Base-by-base conservation (phyloP, 768 basidiomycete species). In the Tephrocybe sp. region DNA sequence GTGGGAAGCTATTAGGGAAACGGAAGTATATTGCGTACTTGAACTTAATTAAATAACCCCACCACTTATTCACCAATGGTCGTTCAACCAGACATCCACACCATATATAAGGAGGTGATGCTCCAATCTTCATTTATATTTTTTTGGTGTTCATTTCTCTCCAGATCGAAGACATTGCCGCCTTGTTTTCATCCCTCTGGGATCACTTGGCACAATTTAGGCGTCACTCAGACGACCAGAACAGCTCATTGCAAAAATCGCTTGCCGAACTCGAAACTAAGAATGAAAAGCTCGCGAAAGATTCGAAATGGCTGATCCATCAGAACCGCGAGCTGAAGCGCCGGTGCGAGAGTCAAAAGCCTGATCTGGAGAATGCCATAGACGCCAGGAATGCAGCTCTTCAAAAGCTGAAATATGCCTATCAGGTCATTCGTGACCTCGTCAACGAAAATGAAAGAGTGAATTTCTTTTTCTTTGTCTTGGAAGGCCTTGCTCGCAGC, bases 341-440 rank as follows among this genome's bases (percentile, higher is more conserved):
- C 11, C 58, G 50, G 48, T 30, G 69, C 22, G 60, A 62, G 6
- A 42, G 49, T 6, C 56, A 59, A 12, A 57, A 62, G 28, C 63
- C 68, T 8, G 68, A 72, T 37, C 32, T 69, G 27, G 59, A 66
- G 5, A 65, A 60, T 16, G 66, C 65, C 4, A 52, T 74, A 48
- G 54, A 57, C 25, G 69, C 69, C 28, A 63, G 71, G 34, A 64
- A 69, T 19, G 66, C 60, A 2, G 62, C 64, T 4, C 59, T 67
- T 35, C 59, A 47, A 22, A 72, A 67, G 47, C 51, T 73, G 59
- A 69, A 40, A 49, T 66, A 73, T 40, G 63, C 74, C 24, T 62
- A 67, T 16, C 72, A 66, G 51, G 69, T 78, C 12, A 64, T 80
- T 46, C 57, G 64, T 31, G 69, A 74, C 50, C 60, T 81, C 24